phyloP scores from a whole-genome alignment of 306 rosid species.

The Quercus bicolor region DNA sequence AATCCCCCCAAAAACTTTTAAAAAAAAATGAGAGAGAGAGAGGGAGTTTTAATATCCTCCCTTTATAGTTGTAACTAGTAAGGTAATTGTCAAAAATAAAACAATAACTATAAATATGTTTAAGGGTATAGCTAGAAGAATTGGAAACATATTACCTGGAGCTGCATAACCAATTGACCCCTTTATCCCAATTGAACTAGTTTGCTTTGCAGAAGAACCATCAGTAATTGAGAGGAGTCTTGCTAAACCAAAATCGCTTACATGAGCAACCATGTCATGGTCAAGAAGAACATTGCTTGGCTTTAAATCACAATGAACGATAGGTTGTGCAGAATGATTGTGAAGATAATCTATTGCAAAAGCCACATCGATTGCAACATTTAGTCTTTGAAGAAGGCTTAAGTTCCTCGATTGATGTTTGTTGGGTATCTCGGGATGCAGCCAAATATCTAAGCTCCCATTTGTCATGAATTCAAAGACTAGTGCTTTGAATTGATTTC shows the following conservation, averaged over 20 bases:
- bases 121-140: too few relatives aligned
- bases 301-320: conserved; percentile 11
- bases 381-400: conserved; percentile 17
- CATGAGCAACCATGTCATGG: conserved; percentile 9
- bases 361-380: conserved; percentile 19
- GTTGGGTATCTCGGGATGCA: not conserved
- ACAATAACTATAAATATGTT: too few relatives aligned
- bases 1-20: too few relatives aligned
- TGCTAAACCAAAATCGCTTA: conserved; percentile 32
- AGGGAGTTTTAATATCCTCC: too few relatives aligned
- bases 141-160: too few relatives aligned
- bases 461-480: conserved; percentile 29
- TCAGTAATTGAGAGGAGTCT: conserved; percentile 5
- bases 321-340: not conserved
- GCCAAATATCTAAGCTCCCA: conserved; percentile 34
- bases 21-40: too few relatives aligned
- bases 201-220: too few relatives aligned
- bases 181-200: too few relatives aligned
- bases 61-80: too few relatives aligned
- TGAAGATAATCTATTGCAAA: conserved; percentile 21
- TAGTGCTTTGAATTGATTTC: conserved; percentile 29
- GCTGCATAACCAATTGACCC: too few relatives aligned
- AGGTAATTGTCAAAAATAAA: too few relatives aligned
- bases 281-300: conserved; percentile 23
- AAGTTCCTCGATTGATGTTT: not conserved